phyloP scores from a whole-genome alignment of 108 stramenopile species.

The Cyclotella baltica region DNA sequence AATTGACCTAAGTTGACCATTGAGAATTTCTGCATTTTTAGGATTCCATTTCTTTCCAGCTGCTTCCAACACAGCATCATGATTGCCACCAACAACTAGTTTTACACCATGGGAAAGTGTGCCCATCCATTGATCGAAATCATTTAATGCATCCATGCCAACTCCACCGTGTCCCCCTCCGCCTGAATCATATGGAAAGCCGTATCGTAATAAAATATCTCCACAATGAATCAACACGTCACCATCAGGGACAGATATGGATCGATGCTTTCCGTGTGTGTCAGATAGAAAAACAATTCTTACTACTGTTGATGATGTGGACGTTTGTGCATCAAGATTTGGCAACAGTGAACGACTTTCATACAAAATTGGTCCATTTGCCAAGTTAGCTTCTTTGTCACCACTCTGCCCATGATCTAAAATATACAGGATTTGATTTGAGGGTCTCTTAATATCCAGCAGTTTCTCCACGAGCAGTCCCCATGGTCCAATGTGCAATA shows the following conservation, averaged over 20 bases:
- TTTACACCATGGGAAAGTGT: constrained; percentile 1
- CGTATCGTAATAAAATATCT: constrained; percentile 22
- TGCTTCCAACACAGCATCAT: constrained; percentile 12
- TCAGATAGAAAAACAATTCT: constrained; percentile 15
- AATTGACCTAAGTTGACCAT: background rate
- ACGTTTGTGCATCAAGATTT: background rate
- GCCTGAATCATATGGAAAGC: background rate
- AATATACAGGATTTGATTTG: too few species aligned
- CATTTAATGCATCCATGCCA: background rate
- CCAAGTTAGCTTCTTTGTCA: too few species aligned
- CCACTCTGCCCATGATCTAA: too few species aligned
- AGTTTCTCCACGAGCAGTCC: too few species aligned
- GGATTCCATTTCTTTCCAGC: background rate
- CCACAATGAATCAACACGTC: constrained; percentile 33
- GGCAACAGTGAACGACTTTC: background rate
- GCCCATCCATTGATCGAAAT: constrained; percentile 26
- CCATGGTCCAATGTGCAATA: too few species aligned
- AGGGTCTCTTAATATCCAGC: too few species aligned
- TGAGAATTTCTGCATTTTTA: background rate
- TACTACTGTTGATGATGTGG: background rate
- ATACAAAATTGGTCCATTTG: background rate
- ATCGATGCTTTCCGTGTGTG: constrained; percentile 28
- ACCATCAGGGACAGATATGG: constrained; percentile 14
- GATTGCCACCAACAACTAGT: constrained; percentile 31
- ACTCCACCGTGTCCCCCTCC: constrained; percentile 1